phyloP scores from a whole-genome alignment of 2,329 filamentous ascomycete species.

The Penicillium sp. region DNA sequence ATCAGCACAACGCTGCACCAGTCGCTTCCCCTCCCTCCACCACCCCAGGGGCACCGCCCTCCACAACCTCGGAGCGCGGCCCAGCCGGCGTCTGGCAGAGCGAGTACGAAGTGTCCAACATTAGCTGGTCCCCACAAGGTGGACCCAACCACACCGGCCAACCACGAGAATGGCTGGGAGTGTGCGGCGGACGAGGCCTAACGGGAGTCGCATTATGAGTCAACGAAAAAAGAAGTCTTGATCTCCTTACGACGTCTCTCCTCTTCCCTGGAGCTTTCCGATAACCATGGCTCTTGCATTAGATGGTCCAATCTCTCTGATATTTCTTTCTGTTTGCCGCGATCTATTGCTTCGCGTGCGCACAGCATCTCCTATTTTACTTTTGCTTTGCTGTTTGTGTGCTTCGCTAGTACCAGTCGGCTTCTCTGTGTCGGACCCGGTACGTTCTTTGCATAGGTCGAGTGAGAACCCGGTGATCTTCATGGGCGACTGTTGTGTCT shows the following conservation, averaged over 20 bases:
- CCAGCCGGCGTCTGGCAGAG: slow-evolving; percentile 48
- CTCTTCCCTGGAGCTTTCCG: slow-evolving; percentile 2
- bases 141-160: slow-evolving; percentile 35
- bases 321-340: slow-evolving; percentile 1
- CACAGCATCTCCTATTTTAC: background rate
- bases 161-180: slow-evolving; percentile 44
- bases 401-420: background rate
- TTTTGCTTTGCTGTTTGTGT: background rate
- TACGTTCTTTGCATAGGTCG: background rate
- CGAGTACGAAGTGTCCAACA: slow-evolving; percentile 48
- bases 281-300: slow-evolving; percentile 16
- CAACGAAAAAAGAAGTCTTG: slow-evolving; percentile 10
- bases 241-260: slow-evolving; percentile 6
- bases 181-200: slow-evolving; percentile 46
- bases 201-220: slow-evolving; percentile 45
- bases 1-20: slow-evolving; percentile 54
- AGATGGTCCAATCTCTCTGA: slow-evolving; percentile 16
- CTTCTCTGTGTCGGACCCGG: background rate
- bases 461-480: background rate
- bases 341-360: background rate
- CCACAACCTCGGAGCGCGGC: slow-evolving; percentile 42
- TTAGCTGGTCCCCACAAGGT: slow-evolving; percentile 47
- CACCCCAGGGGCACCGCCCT: slow-evolving; percentile 22
- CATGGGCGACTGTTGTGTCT: background rate
- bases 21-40: slow-evolving; percentile 40